Evolutionary conservation across 108 stramenopile species (phyloP).

Genomic region (Skeletonema costatum): DNA sequence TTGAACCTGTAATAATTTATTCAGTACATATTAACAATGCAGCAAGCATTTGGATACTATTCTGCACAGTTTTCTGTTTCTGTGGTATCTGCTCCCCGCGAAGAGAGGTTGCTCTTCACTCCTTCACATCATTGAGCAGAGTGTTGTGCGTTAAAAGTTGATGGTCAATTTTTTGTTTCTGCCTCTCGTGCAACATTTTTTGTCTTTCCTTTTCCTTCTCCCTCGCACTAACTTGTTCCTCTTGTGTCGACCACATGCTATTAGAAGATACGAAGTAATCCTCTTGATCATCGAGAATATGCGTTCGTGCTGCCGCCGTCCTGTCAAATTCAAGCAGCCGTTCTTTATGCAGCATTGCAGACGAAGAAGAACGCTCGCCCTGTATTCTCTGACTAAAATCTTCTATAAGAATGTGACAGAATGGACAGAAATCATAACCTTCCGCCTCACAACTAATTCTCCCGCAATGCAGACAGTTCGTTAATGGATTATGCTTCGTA

Average conservation of each 20-base stretch:
- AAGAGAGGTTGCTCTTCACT: too few species aligned
- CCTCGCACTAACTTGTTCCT: slow-evolving; percentile 27
- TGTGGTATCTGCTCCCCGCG: too few species aligned
- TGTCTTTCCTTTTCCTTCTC: slow-evolving; percentile 24
- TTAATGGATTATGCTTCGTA: slow-evolving; percentile 32
- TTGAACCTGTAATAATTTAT: too few species aligned
- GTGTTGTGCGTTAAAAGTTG: slow-evolving; percentile 10
- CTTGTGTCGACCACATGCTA: slow-evolving; percentile 42
- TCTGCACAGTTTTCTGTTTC: too few species aligned
- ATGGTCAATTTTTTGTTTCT: slow-evolving; percentile 20
- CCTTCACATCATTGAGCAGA: too few species aligned
- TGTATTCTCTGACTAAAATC: not conserved
- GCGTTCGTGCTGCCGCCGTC: slow-evolving; percentile 29
- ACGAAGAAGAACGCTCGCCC: not conserved
- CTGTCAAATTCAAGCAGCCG: slow-evolving; percentile 50
- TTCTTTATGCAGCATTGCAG: slow-evolving; percentile 44
- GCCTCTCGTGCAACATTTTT: slow-evolving; percentile 32
- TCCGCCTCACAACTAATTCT: slow-evolving; percentile 42
- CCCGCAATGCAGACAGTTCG: slow-evolving; percentile 49
- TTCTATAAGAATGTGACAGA: slow-evolving; percentile 35
- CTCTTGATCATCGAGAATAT: slow-evolving; percentile 53
- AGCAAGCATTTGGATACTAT: too few species aligned
- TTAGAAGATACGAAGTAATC: slow-evolving; percentile 42
- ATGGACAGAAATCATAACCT: slow-evolving; percentile 48
- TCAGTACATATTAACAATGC: too few species aligned